phyloP scores from a whole-genome alignment of 2,329 filamentous ascomycete genomes.

The Lasiodiplodia hormozganensis region DNA sequence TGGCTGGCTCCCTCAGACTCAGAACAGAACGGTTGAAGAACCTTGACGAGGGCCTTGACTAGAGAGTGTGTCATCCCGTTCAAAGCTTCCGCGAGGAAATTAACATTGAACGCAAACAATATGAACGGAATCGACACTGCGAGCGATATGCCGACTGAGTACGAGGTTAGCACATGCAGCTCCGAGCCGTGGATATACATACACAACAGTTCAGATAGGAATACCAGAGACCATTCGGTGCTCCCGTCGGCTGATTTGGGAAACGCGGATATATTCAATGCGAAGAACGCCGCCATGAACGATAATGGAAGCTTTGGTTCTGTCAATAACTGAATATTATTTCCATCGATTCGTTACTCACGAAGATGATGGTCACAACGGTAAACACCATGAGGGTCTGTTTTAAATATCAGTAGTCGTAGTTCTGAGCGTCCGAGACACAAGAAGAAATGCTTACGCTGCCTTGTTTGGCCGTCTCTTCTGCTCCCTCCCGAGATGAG shows the following conservation, averaged over 20 bases:
- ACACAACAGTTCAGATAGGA: constrained; percentile 44
- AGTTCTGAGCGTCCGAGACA: no score
- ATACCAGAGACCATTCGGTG: constrained; percentile 47
- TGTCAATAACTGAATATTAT: no score
- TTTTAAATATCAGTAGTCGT: no score
- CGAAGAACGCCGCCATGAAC: constrained; percentile 64
- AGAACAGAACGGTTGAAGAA: no score
- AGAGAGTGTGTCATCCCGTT: no score
- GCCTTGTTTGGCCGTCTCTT: constrained; percentile 64
- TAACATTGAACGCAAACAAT: constrained; percentile 49
- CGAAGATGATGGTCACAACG: constrained; percentile 64
- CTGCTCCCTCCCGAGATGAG: constrained; percentile 67
- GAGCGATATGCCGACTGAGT: constrained; percentile 57
- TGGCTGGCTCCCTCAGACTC: no score
- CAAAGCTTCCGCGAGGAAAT: no score
- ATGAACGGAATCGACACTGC: constrained; percentile 60
- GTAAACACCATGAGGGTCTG: constrained; percentile 65
- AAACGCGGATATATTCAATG: constrained; percentile 54
- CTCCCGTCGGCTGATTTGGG: constrained; percentile 38
- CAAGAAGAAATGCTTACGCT: constrained; percentile 31
- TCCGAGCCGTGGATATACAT: constrained; percentile 46
- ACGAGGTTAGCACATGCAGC: constrained; percentile 47
- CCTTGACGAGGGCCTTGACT: no score
- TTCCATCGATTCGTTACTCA: no score
- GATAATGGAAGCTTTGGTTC: constrained; percentile 48